Evolutionary conservation across 2,329 filamentous ascomycete genomes (phyloP).

Genomic region (Paraconiothyrium sp.): DNA sequence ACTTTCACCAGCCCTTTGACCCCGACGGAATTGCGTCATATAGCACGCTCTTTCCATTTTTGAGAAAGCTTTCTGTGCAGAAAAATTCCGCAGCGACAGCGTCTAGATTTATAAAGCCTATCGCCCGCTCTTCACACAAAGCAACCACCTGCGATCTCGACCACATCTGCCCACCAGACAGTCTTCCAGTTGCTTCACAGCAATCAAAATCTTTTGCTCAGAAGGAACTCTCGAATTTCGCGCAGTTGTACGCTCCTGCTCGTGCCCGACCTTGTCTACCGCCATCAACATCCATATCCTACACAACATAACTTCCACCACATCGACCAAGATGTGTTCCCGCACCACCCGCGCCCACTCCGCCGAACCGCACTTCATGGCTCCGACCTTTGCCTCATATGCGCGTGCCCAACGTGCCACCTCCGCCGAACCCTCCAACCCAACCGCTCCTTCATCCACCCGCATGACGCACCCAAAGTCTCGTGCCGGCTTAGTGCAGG

Average conservation of each 20-base stretch:
- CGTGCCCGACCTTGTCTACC: neutral
- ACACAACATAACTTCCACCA: neutral
- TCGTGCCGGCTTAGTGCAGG: neutral
- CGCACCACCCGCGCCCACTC: slow-evolving; percentile 1
- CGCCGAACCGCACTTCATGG: neutral
- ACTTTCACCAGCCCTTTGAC: slow-evolving; percentile 1
- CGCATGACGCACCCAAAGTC: neutral
- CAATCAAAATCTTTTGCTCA: neutral
- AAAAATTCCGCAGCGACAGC: neutral
- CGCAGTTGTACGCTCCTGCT: neutral
- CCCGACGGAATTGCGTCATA: neutral
- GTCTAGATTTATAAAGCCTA: neutral
- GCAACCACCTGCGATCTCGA: neutral
- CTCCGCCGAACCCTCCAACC: neutral
- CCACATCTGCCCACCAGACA: neutral
- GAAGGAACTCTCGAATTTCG: neutral
- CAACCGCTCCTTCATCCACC: neutral
- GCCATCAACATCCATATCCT: neutral
- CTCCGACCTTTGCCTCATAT: neutral
- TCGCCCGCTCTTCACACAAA: neutral
- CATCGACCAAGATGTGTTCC: slow-evolving; percentile 1
- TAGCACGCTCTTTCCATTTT: neutral
- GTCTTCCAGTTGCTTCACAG: neutral
- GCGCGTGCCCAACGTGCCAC: slow-evolving; percentile 1
- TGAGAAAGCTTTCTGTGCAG: neutral